Evolutionary conservation across 352 stramenopile genomes (phyloP), one percentile per base, ranked within the genome.

Genomic region (Phytophthora sp.): DNA sequence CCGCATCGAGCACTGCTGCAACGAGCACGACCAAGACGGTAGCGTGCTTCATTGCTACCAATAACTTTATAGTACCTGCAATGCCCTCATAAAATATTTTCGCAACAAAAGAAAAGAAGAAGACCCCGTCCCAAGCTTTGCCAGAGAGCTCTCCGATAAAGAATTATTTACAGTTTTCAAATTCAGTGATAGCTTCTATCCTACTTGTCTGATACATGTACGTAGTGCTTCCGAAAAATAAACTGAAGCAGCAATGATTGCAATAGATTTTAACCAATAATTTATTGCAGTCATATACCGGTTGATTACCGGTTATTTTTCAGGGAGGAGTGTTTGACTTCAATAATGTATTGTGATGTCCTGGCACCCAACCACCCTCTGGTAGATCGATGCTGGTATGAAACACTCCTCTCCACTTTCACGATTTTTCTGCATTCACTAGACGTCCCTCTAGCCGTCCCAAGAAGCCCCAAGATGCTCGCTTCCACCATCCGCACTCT

Each of bases 1-100:
- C 44, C 9, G 35, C 68, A 42, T 36, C 26, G 16, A 63, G 8
- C 47, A 63, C 26, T 23, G 30, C 20, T 20, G 21, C 20, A 8
- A 57, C 2, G 1, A 23, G 7, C 18, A 57, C 16, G 15, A 50
- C 7, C n/a, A n/a, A n/a, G n/a, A n/a, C n/a, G n/a, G n/a, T n/a
- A n/a, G n/a, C n/a, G n/a, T n/a, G n/a, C n/a, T n/a, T n/a, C n/a
- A n/a, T n/a, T n/a, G n/a, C n/a, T n/a, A n/a, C n/a, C n/a, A n/a
- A n/a, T n/a, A n/a, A n/a, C n/a, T n/a, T n/a, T n/a, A n/a, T n/a
- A n/a, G n/a, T n/a, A n/a, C n/a, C n/a, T n/a, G n/a, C n/a, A n/a
- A n/a, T n/a, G n/a, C n/a, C n/a, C n/a, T n/a, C n/a, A n/a, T n/a
- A n/a, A n/a, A n/a, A n/a, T n/a, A n/a, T n/a, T n/a, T n/a, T n/a